phyloP scores from a whole-genome alignment of 2,329 filamentous ascomycete species.

The Penicillium frequentans region DNA sequence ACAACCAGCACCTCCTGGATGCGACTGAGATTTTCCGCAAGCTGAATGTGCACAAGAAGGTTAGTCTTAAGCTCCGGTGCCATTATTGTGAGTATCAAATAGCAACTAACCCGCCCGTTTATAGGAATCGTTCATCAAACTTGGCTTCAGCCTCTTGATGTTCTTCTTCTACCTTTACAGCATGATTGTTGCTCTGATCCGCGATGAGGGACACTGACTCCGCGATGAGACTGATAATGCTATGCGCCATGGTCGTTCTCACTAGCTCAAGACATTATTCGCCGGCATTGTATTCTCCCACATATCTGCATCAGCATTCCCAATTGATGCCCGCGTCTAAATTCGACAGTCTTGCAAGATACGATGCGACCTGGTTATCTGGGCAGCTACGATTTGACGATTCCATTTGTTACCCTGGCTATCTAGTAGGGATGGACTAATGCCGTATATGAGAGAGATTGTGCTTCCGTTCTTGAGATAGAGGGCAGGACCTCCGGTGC shows the following conservation, averaged over 20 bases:
- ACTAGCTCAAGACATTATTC: conserved; percentile 13
- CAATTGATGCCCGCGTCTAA: neutral
- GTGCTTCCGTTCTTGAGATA: conserved; percentile 16
- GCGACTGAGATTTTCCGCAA: conserved; percentile 99
- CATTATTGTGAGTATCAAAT: neutral
- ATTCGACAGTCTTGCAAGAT: neutral
- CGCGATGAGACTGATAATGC: conserved; percentile 37
- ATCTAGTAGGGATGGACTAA: conserved; percentile 14
- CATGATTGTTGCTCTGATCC: conserved; percentile 96
- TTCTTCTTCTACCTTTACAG: conserved; percentile 99
- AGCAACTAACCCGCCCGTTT: conserved; percentile 9
- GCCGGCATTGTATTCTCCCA: conserved; percentile 3
- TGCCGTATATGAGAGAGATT: conserved; percentile 13
- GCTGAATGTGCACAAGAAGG: conserved; percentile 98
- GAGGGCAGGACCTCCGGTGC: conserved; percentile 10
- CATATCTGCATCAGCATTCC: neutral
- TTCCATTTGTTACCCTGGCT: conserved; percentile 8
- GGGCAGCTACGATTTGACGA: conserved; percentile 5
- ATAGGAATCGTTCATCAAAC: conserved; percentile 98
- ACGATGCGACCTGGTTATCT: neutral
- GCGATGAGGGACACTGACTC: conserved; percentile 82
- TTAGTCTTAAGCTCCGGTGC: conserved; percentile 35
- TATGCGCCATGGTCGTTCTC: conserved; percentile 38
- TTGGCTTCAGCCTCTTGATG: conserved; percentile 98
- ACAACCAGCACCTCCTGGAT: conserved; percentile 95